Evolutionary conservation across 148 eudicot species (phyloP), one percentile per base, ranked within the genome.

Genomic region (Vaccinium macrocarpon): DNA sequence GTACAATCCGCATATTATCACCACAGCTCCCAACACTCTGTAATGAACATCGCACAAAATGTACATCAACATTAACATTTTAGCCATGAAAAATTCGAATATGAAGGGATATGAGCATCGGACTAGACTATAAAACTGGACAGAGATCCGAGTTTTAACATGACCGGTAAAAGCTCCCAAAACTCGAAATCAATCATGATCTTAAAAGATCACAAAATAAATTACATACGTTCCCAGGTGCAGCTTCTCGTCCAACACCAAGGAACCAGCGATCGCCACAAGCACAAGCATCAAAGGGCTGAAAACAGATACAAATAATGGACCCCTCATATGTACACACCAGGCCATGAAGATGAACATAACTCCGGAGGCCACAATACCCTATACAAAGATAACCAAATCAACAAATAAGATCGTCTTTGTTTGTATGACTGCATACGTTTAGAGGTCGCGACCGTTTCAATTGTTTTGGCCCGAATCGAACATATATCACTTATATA

Each of bases 251-350:
- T 93, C 81, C 18, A 93, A 42, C 1, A 94, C 10, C 57, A 92
- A 82, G 25, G 89, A 90, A 7, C 93, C 92, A 5, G 87, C 88
- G 1, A 93, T 57, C 5, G 98, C 93, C 21, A 93, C 98, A n/a
- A 91, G 59, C 12, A 94, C 84, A 73, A 94, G 92, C 86, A 90
- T 81, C 18, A 93, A 64, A 10, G 98, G 96, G 86, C 78, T 93
- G 55, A 94, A 94, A 51, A 89, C 25, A 0, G 96, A 92, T 77
- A 90, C 96, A 27, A 85, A 92, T 74, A 92, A 77, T 1, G 94
- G 94, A 19, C 93, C 94, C 51, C 87, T 86, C 88, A 84, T 79
- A 38, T 88, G 89, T 55, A 92, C 86, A 78, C 92, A 89, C 90
- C 90, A 90, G 6, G 91, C 83, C 7, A 84, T 85, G 18, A 92